A percentile compares a stretch with the other conserved stretches of the same genome.
These are phyloP conservation scores for Verticillium zaregamsianum DNA, from an alignment of 2,329 filamentous ascomycete species.

Conservation along the genomic window DNA sequence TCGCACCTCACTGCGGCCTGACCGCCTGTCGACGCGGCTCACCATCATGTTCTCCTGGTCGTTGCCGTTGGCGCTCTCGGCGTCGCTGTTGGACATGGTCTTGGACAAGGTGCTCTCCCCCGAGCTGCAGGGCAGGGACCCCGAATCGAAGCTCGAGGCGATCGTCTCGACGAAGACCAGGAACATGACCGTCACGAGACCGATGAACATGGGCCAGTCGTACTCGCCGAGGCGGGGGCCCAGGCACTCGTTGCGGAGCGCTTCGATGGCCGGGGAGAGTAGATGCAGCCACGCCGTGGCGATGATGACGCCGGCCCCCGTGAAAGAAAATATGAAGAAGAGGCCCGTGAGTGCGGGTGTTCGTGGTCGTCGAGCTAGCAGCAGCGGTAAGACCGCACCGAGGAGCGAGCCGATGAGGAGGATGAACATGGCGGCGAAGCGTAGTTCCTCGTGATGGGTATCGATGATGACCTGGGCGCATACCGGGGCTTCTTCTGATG, in stretches of 20 bases:
- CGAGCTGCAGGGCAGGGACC: conserved; percentile 2
- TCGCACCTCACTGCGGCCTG: not conserved
- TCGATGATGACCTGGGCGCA: not conserved
- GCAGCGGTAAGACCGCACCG: not conserved
- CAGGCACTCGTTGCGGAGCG: not conserved
- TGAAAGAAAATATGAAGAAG: not conserved
- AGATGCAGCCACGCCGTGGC: conserved; percentile 1
- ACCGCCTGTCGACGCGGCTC: not conserved
- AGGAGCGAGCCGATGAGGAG: not conserved
- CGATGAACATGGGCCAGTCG: conserved; percentile 1
- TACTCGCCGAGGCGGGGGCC: not conserved
- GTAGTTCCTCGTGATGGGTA: not conserved
- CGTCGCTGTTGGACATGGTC: not conserved
- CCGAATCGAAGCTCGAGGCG: conserved; percentile 53
- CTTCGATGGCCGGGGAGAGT: not conserved
- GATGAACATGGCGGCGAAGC: not conserved
- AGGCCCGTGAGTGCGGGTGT: not conserved
- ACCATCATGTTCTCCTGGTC: not conserved
- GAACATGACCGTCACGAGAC: not conserved
- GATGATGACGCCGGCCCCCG: not conserved
- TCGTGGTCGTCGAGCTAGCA: not conserved
- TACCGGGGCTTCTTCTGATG: not conserved
- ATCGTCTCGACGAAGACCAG: not conserved
- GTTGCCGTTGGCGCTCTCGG: not conserved
- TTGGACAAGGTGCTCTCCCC: conserved; percentile 21